Evolutionary conservation across 2,329 filamentous ascomycete genomes (phyloP).

Genomic region (Decorospora gaudefroyi): DNA sequence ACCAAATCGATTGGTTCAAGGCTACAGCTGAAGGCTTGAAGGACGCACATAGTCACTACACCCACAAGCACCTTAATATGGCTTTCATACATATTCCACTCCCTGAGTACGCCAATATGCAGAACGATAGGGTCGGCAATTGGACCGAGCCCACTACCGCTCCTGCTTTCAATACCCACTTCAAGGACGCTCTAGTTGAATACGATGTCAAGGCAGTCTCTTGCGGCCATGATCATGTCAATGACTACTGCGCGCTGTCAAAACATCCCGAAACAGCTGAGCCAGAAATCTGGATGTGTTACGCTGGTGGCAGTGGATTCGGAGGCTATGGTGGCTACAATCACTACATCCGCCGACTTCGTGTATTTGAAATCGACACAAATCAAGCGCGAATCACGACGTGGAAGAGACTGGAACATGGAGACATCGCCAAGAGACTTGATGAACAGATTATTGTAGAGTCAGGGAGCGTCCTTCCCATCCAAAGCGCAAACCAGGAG

Average conservation of each 20-base stretch:
- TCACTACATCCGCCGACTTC: constrained; percentile 78
- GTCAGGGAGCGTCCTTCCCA: constrained; percentile 54
- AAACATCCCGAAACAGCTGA: constrained; percentile 52
- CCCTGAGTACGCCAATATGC: constrained; percentile 75
- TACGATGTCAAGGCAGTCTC: constrained; percentile 85
- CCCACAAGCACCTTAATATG: constrained; percentile 90
- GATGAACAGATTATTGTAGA: constrained; percentile 67
- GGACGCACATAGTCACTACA: constrained; percentile 76
- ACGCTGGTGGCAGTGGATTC: constrained; percentile 87
- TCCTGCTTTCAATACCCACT: constrained; percentile 87
- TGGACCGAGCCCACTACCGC: constrained; percentile 87
- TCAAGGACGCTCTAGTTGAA: constrained; percentile 84
- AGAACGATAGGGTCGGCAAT: constrained; percentile 66
- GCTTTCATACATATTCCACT: constrained; percentile 97
- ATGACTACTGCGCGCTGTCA: constrained; percentile 86
- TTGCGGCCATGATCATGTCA: constrained; percentile 94
- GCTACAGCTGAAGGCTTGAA: constrained; percentile 72
- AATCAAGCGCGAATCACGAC: constrained; percentile 86
- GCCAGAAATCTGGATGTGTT: constrained; percentile 91
- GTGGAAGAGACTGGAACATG: constrained; percentile 84
- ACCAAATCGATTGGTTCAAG: constrained; percentile 93
- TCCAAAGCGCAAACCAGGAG: constrained; percentile 14
- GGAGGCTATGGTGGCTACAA: constrained; percentile 94
- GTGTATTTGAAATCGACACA: constrained; percentile 92
- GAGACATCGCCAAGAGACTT: constrained; percentile 56